Base-by-base conservation (phyloP, 1,139 yeast species). In the Sugiyamaella grinbergsii region DNA sequence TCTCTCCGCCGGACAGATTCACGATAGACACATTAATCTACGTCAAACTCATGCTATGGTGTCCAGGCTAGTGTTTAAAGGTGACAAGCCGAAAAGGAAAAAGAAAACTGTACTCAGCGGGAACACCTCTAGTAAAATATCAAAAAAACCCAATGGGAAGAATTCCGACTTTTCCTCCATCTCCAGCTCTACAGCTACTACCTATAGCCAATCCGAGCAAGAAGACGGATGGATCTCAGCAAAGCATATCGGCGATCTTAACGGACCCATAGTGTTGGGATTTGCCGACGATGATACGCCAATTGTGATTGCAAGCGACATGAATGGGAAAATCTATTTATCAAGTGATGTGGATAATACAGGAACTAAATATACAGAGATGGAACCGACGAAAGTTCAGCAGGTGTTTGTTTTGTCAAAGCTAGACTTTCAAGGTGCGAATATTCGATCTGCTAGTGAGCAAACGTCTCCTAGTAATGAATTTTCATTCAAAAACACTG, bases 31-130 rank as follows among this genome's bases (percentile, higher is more conserved):
- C 5, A 5, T 11, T 29, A 6, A 7, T 10, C 6, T 10, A 24
- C 15, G n/a, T n/a, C n/a, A n/a, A n/a, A n/a, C n/a, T n/a, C n/a
- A n/a, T n/a, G n/a, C n/a, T 8, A 74, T 76, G 79, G 78, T 73
- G 0, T 66, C 76, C 1, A 73, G 71, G 53, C 64, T 76, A 11
- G 55, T 62, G 1, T 75, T 75, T 61, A 76, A 76, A 57, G 76
- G 77, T 15, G 77, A 73, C 41, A 68, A 64, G 49, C 59, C 66
- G 20, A 65, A 33, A 36, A 36, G 63, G 34, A 62, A 58, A 49
- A 60, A 65, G 29, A 42, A 44, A 38, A 24, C n/a, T 20, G 2
- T 19, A 11, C 19, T 31, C 8, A 41, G 19, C 6, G 23, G 37
- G n/a, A 28, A 18, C 4, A 18, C 24, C n/a, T 32, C 37, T 4